Evolutionary conservation across 768 basidiomycete species (phyloP).

Genomic region (Pulveroboletus sp.): DNA sequence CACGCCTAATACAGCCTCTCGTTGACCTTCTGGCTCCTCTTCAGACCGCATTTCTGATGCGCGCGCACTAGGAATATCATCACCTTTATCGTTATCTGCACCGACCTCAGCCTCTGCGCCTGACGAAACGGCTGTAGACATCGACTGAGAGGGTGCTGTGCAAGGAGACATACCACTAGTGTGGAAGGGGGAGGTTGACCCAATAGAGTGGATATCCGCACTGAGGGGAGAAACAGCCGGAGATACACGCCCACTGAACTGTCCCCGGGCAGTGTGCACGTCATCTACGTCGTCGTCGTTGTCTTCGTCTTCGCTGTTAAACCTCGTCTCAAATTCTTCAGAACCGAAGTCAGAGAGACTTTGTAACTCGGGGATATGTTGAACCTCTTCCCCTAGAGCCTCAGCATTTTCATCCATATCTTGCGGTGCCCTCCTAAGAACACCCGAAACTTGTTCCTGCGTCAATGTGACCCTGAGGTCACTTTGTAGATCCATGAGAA

Average conservation of each 20-base stretch:
- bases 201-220: slow-evolving; percentile 5
- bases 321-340: slow-evolving; percentile 20
- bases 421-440: slow-evolving; percentile 3
- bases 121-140: slow-evolving; percentile 9
- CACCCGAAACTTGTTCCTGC: slow-evolving; percentile 26
- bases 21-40: slow-evolving; percentile 3
- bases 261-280: slow-evolving; percentile 27
- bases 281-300: slow-evolving; percentile 31
- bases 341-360: slow-evolving; percentile 27
- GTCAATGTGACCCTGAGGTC: slow-evolving; percentile 67
- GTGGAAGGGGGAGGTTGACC: slow-evolving; percentile 5
- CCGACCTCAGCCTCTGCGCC: neutral
- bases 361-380: slow-evolving; percentile 22
- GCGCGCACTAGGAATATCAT: neutral
- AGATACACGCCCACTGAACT: slow-evolving; percentile 23
- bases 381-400: slow-evolving; percentile 16
- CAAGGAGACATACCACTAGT: slow-evolving; percentile 1
- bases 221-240: slow-evolving; percentile 24
- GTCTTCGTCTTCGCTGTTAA: slow-evolving; percentile 22
- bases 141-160: slow-evolving; percentile 3
- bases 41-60: slow-evolving; percentile 1
- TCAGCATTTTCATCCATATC: slow-evolving; percentile 11
- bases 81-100: slow-evolving; percentile 5
- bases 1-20: slow-evolving; percentile 15
- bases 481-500: slow-evolving; percentile 73